These are phyloP conservation scores for Fusarium clavum DNA, from an alignment of 2,329 filamentous ascomycete species.

Conservation along the genomic window DNA sequence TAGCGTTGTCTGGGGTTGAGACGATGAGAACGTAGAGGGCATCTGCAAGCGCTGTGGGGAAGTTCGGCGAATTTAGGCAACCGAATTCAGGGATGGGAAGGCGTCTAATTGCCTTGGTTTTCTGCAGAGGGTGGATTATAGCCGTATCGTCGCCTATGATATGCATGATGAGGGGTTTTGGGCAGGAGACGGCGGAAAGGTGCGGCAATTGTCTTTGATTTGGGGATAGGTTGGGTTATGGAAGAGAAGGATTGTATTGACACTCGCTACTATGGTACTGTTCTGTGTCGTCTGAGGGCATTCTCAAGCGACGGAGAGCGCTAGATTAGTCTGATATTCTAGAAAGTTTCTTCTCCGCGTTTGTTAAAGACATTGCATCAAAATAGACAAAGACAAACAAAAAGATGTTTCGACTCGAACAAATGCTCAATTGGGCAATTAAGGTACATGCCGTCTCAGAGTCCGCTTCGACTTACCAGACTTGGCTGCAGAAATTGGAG, in stretches of 20 bases:
- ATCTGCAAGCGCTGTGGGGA: conserved; percentile 18
- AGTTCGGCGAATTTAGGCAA: conserved; percentile 11
- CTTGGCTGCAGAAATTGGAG: not conserved
- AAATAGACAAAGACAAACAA: not conserved
- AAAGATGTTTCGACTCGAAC: not conserved
- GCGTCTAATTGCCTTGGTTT: not conserved
- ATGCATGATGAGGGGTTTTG: not conserved
- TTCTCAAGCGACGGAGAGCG: not conserved
- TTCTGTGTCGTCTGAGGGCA: not conserved
- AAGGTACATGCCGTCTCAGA: not conserved
- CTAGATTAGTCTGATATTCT: no score
- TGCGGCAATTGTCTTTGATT: not conserved
- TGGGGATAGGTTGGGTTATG: not conserved
- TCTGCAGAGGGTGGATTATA: not conserved
- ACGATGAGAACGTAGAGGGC: not conserved
- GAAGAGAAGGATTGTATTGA: not conserved
- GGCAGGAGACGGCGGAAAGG: not conserved
- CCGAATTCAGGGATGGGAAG: conserved; percentile 4
- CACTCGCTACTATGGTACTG: not conserved
- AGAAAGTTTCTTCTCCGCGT: not conserved
- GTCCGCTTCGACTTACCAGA: conserved; percentile 14
- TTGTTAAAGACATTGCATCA: not conserved
- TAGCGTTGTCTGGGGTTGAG: conserved; percentile 16
- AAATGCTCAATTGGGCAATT: not conserved
- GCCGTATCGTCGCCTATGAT: not conserved